phyloP scores from a whole-genome alignment of 768 basidiomycete genomes.

The Mycena epipterygia region DNA sequence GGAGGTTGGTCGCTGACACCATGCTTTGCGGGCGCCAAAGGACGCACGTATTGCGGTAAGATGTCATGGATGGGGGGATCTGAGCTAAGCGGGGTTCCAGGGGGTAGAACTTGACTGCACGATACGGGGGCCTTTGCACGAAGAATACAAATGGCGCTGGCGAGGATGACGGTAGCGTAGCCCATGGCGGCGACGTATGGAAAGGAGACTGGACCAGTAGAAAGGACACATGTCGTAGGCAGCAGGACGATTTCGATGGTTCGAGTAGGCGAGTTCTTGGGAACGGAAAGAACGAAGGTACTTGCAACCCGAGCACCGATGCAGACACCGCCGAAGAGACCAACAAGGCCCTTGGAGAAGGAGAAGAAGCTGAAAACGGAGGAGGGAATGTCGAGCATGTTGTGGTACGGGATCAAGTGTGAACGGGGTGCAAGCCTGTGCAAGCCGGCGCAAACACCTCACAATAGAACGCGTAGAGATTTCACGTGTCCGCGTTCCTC shows the following conservation, averaged over 20 bases:
- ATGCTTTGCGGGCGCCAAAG: too few relatives aligned
- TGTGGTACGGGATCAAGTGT: conserved; percentile 14
- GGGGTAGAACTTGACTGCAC: not conserved
- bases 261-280: not conserved
- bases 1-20: not conserved
- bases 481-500: not conserved
- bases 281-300: not conserved
- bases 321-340: not conserved
- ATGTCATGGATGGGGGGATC: too few relatives aligned
- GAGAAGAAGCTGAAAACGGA: not conserved
- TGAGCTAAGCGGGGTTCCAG: not conserved
- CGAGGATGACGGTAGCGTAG: not conserved
- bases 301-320: not conserved
- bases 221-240: not conserved
- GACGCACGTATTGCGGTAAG: too few relatives aligned
- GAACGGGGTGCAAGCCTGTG: too few relatives aligned
- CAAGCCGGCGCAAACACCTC: too few relatives aligned
- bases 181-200: not conserved
- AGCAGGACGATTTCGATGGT: not conserved
- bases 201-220: not conserved
- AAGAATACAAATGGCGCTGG: not conserved
- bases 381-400: conserved; percentile 6
- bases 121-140: not conserved
- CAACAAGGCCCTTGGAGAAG: not conserved
- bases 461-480: too few relatives aligned